Evolutionary conservation across 2,329 filamentous ascomycete genomes (phyloP).

Genomic region (Talaromyces sp.): DNA sequence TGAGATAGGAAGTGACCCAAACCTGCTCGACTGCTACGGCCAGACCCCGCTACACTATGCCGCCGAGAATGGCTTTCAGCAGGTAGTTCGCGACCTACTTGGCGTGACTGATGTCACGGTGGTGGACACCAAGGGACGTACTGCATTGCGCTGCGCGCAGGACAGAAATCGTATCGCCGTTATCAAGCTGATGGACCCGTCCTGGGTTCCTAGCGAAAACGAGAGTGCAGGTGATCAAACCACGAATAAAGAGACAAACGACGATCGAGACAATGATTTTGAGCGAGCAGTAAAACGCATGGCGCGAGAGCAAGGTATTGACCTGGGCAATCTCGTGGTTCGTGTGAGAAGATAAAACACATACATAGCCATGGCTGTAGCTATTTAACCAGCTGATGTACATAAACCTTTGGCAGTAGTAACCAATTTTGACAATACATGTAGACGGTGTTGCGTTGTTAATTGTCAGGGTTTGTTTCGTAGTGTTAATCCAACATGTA

Average conservation of each 20-base stretch:
- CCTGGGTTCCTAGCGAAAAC: neutral
- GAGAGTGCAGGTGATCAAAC: neutral
- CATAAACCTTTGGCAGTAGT: neutral
- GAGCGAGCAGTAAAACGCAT: neutral
- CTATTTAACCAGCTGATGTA: neutral
- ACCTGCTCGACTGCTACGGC: no score
- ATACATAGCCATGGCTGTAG: neutral
- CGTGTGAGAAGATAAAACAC: neutral
- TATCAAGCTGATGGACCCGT: neutral
- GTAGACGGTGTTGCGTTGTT: no score
- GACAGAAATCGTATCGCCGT: neutral
- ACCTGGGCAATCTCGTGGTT: neutral
- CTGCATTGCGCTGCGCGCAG: neutral
- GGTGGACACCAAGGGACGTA: neutral
- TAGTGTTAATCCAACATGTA: no score
- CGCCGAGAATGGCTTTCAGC: neutral
- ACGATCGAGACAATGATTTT: neutral
- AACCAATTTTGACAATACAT: no score
- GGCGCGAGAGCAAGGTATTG: neutral
- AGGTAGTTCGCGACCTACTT: neutral
- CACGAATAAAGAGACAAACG: neutral
- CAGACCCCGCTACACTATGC: neutral
- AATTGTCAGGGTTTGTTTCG: no score
- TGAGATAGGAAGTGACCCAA: no score
- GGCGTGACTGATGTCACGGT: neutral